Evolutionary conservation across 352 stramenopile species (phyloP), one percentile per base, ranked within the genome.

Genomic region (Phytophthora pisi): DNA sequence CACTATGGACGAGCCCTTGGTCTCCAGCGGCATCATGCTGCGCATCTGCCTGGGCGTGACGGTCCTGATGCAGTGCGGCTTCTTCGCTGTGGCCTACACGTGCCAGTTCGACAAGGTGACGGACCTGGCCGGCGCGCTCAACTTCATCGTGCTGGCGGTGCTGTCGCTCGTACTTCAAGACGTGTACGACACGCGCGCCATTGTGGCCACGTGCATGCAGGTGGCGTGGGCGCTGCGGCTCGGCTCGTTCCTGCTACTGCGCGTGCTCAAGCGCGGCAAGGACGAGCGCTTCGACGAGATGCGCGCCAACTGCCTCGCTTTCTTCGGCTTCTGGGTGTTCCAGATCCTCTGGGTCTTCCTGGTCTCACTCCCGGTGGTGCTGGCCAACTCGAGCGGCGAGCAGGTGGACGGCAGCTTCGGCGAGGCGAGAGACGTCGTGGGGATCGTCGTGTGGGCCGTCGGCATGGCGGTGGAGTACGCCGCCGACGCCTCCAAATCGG

Each of bases 321-420:
- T 94, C 61, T 85, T 96, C 50, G 76, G 82, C 38, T 90, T 92
- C 51, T 94, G 86, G 86, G 68, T 90, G 31, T 88, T 94, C 61
- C 88, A 96, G 77, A 90, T 90, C 60, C 50, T 96, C 23, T 96
- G 88, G 88, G 81, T 87, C 50, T 90, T 93, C 50, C 18, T 91
- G 24, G 89, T 92, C 8, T 91, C 81, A 8, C 55, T 94, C 4
- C 88, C 88, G 0, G 76, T 93, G 18, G 65, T 91, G 24, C 75
- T 92, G 30, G 76, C 80, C 30, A 87, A 92, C 54, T 87, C 79
- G 36, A 72, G 74, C 43, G 70, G 69, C 42, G 30, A 70, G 20
- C 53, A 64, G 1, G 53, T 57, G 4, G 36, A 71, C 43, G 54
- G 47, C 5, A 59, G 64, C 26, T 90, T 90, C 23, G 78, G 76